Evolutionary conservation across 129 eudicot genomes (phyloP), one percentile per base, ranked within the genome.

Genomic region (Flaveria robusta): DNA sequence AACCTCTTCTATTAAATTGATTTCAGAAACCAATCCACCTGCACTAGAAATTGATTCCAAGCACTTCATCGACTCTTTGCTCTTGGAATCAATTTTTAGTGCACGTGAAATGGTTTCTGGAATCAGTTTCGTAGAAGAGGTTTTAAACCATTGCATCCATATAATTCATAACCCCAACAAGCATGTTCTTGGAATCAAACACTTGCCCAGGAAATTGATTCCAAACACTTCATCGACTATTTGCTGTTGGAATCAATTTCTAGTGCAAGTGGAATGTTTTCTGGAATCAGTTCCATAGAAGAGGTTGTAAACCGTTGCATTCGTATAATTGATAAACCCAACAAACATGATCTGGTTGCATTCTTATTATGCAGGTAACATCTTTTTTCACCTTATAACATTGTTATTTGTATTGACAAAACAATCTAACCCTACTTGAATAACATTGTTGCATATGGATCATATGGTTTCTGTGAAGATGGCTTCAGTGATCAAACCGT

Each of bases 321-420:
- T 43, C 91, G 87, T 12, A 80, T 83, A 47, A 87, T 88, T 70
- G 81, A 84, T 59, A 83, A 74, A 55, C 83, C 91, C 15, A 85
- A 79, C 55, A 82, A 82, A 13, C 51, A 72, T 63, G 43, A 29
- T 14, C 12, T 15, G 43, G 73, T 88, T 69, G 86, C 98, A 70
- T 93, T 97, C 55, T 69, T 72, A 0, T 52, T 93, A 27, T 90
- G 97, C 97, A 87, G 96, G 97, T 93, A 83, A 68, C 20, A 66
- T 29, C 3, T 51, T 63, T 74, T n/a, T 65, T 63, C 42, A n/a
- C 3, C 18, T 13, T 24, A 42, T 62, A 16, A 27, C 66, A 96
- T 19, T 70, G 22, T 68, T 0, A 52, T 68, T 18, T 23, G 42
- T 19, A 7, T 55, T 26, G 23, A 55, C 60, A n/a, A 58, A 54